phyloP scores from a whole-genome alignment of 345 rosid species.

The Corchorus capsularis region DNA sequence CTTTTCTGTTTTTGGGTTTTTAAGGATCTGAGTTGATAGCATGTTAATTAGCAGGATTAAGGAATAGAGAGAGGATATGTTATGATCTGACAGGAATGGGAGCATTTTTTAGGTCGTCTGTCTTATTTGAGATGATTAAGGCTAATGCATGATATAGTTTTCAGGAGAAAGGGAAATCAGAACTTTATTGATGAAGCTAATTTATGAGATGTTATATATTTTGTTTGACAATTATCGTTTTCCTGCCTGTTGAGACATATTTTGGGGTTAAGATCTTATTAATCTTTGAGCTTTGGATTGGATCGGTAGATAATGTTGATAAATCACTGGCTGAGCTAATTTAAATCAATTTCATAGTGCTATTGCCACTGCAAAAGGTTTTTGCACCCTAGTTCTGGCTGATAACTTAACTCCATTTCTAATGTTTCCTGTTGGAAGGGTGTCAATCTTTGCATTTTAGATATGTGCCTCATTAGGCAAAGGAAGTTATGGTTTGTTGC shows the following conservation, averaged over 20 bases:
- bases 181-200: background rate
- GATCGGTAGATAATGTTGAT: background rate
- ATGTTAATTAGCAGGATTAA: background rate
- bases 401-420: background rate
- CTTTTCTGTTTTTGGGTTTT: background rate
- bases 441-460: background rate
- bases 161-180: background rate
- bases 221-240: background rate
- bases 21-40: background rate
- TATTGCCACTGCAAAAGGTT: background rate
- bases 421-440: background rate
- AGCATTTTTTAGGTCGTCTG: background rate
- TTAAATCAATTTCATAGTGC: background rate
- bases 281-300: background rate
- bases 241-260: background rate
- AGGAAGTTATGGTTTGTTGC: background rate
- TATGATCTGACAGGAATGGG: background rate
- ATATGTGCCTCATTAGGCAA: background rate
- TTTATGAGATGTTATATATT: constrained; percentile 1
- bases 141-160: background rate
- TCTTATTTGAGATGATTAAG: background rate
- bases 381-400: background rate
- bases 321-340: background rate
- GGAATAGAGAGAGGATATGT: background rate
- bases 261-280: background rate